A percentile compares a stretch with the other conserved stretches of the same genome.
phyloP scores from a whole-genome alignment of 148 eudicot species.

The Chenopodium formosanum region DNA sequence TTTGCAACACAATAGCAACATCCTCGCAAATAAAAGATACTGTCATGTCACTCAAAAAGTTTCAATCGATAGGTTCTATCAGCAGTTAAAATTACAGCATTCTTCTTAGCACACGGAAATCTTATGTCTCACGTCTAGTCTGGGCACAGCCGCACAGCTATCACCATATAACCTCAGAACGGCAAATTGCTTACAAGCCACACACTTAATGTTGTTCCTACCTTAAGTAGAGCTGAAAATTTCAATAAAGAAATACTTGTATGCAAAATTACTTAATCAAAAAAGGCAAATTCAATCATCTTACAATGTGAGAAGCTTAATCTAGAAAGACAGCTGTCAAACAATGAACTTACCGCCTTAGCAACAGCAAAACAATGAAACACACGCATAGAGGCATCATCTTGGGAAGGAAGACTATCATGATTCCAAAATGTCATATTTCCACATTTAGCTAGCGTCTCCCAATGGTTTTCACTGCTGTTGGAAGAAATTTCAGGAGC shows the following conservation, averaged over 20 bases:
- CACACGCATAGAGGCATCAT: constrained; percentile 72
- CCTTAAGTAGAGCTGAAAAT: neutral
- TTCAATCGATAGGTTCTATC: neutral
- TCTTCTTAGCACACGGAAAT: neutral
- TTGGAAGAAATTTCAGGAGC: constrained; percentile 27
- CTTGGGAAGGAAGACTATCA: constrained; percentile 82
- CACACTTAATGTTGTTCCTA: neutral
- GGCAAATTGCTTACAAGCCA: neutral
- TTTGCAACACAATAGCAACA: neutral
- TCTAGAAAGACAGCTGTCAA: neutral
- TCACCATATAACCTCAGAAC: neutral
- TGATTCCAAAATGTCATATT: constrained; percentile 83
- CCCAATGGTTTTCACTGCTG: constrained; percentile 51
- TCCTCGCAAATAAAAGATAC: neutral
- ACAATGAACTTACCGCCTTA: constrained; percentile 62
- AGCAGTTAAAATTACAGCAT: neutral
- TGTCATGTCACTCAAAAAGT: neutral
- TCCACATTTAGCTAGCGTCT: constrained; percentile 60
- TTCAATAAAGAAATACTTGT: neutral
- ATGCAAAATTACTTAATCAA: neutral
- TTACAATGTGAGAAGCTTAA: neutral
- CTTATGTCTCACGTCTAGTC: neutral
- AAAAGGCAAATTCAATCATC: neutral
- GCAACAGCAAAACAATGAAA: constrained; percentile 87
- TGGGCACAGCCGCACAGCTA: neutral